Evolutionary conservation across 768 basidiomycete species (phyloP).

Genomic region (Mycena haematopus): DNA sequence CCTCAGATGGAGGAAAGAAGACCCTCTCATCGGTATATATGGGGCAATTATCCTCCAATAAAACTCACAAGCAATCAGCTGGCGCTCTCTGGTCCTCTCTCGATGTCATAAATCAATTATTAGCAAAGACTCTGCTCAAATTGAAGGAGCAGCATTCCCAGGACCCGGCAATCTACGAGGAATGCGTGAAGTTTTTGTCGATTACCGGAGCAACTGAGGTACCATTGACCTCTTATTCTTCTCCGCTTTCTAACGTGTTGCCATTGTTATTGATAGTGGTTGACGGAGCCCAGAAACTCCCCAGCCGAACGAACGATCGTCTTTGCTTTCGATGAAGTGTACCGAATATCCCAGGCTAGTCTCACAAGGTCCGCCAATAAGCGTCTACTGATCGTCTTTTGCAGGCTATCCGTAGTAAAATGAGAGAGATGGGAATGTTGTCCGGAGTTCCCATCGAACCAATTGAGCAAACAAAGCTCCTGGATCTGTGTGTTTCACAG

Average conservation of each 20-base stretch:
- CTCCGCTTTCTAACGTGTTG: constrained; percentile 6
- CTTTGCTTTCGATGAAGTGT: constrained; percentile 63
- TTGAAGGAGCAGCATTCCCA: constrained; percentile 57
- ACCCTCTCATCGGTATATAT: constrained; percentile 58
- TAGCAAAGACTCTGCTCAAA: constrained; percentile 58
- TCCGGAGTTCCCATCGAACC: constrained; percentile 92
- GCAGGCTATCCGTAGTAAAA: constrained; percentile 77
- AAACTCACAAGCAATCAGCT: constrained; percentile 46
- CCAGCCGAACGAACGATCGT: constrained; percentile 51
- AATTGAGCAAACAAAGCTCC: constrained; percentile 78
- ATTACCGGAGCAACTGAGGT: constrained; percentile 65
- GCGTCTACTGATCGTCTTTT: constrained; percentile 9
- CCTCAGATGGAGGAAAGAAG: constrained; percentile 82
- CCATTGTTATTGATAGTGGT: constrained; percentile 51
- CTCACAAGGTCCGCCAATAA: neutral
- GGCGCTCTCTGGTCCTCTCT: constrained; percentile 69
- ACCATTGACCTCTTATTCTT: constrained; percentile 10
- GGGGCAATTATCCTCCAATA: neutral
- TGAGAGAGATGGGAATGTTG: constrained; percentile 83
- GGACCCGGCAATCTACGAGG: constrained; percentile 58
- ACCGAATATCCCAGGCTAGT: constrained; percentile 63
- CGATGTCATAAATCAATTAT: constrained; percentile 63
- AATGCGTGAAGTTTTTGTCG: constrained; percentile 67
- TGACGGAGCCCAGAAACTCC: constrained; percentile 60
- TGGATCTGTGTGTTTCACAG: constrained; percentile 77